Conservation (phyloP, 2,329 filamentous ascomycete genomes). For the Calonectria honghensis region DNA sequence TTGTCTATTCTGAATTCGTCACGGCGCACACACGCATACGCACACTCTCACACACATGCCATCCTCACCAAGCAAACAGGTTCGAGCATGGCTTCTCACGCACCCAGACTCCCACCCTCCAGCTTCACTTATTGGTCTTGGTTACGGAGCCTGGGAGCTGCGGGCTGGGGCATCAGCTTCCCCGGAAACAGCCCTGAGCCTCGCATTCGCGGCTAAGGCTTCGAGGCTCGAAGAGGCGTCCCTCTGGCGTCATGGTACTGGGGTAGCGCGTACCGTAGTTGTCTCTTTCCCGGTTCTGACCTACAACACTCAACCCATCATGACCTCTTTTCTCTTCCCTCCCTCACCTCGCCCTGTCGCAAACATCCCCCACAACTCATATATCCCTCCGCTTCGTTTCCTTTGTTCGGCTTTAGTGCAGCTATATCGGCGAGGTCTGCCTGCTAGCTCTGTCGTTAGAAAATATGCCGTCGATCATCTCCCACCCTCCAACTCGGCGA, state of each 20-base stretch:
- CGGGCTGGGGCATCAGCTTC: conserved; percentile 30
- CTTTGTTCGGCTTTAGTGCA: conserved; percentile 32
- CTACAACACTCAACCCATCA: conserved; percentile 24
- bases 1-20: conserved; percentile 25
- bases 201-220: conserved; percentile 20
- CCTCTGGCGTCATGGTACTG: not conserved
- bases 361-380: conserved; percentile 44
- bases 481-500: conserved; percentile 31
- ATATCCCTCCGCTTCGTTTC: not conserved
- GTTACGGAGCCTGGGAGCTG: conserved; percentile 25
- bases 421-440: conserved; percentile 14
- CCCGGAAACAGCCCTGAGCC: conserved; percentile 29
- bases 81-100: conserved; percentile 16
- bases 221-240: conserved; percentile 5
- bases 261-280: conserved; percentile 2
- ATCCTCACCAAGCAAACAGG: conserved; percentile 16
- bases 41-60: conserved; percentile 20
- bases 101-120: conserved; percentile 22
- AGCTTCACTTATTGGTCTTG: conserved; percentile 20
- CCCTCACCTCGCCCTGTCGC: conserved; percentile 47
- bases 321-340: conserved; percentile 24
- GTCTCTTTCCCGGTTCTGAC: conserved; percentile 31
- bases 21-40: conserved; percentile 16
- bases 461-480: conserved; percentile 33
- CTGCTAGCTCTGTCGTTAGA: conserved; percentile 24